phyloP scores from a whole-genome alignment of 2,329 filamentous ascomycete species.

The Neofusicoccum umdonicola region DNA sequence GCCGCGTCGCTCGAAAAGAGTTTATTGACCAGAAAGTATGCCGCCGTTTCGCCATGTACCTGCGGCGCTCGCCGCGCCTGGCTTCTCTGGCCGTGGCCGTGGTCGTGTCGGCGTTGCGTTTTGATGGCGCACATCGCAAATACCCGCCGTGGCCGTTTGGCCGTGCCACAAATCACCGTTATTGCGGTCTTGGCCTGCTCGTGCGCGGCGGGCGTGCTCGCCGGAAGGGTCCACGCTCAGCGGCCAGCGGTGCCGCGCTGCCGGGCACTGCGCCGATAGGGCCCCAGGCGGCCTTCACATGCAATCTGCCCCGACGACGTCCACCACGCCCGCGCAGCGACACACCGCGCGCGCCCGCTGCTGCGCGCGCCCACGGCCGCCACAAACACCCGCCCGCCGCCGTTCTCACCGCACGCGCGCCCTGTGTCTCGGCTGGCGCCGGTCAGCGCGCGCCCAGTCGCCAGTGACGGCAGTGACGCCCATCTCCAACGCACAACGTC shows the following conservation, averaged over 20 bases:
- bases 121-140: neutral
- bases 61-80: neutral
- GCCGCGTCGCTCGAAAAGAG: neutral
- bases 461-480: neutral
- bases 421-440: no score
- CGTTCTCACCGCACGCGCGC: neutral
- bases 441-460: neutral
- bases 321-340: no score
- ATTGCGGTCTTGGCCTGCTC: neutral
- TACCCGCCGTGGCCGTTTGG: neutral
- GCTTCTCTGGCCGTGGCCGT: neutral
- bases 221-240: neutral
- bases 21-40: neutral
- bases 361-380: no score
- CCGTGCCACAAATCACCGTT: no score
- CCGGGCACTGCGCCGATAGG: neutral
- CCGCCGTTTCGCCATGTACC: neutral
- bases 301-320: neutral
- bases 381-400: neutral
- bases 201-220: neutral
- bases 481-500: conserved; percentile 2
- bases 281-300: neutral
- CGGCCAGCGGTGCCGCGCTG: neutral
- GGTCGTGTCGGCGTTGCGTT: neutral
- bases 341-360: no score